These are phyloP conservation scores for Centrapalus pauciflorus DNA, from an alignment of 129 eudicot genomes.

Conservation along the genomic window DNA sequence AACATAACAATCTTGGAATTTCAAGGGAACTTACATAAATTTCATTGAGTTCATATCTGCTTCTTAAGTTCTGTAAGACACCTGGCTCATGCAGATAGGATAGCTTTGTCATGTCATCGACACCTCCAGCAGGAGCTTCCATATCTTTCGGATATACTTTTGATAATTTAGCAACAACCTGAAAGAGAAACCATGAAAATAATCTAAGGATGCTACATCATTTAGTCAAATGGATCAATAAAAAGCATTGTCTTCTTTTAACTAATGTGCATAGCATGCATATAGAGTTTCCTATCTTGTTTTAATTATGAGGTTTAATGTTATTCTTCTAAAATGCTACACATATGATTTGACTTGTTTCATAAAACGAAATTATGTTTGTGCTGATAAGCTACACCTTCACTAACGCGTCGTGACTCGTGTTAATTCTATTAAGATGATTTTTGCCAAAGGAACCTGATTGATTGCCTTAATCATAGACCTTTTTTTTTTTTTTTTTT, in stretches of 20 bases:
- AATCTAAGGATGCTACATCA: background rate
- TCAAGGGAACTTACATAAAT: slow-evolving; percentile 64
- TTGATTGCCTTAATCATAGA: background rate
- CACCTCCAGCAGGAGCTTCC: slow-evolving; percentile 99
- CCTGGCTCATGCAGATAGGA: slow-evolving; percentile 99
- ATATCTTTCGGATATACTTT: slow-evolving; percentile 82
- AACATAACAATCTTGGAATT: background rate
- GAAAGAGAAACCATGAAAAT: slow-evolving; percentile 19
- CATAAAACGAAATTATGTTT: too few species aligned
- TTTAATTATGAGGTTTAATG: background rate
- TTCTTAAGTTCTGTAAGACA: slow-evolving; percentile 69
- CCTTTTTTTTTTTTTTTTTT: too few species aligned
- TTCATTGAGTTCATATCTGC: slow-evolving; percentile 95
- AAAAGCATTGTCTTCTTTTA: background rate
- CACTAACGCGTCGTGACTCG: too few species aligned
- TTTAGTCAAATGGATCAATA: background rate
- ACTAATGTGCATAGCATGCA: background rate
- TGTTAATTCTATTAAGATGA: background rate
- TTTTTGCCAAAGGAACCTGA: background rate
- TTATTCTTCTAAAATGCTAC: background rate
- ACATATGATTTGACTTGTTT: background rate
- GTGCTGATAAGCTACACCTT: too few species aligned
- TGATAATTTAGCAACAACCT: slow-evolving; percentile 80
- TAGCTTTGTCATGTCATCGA: slow-evolving; percentile 98
- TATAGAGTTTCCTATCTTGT: background rate